Percentiles rank a stretch among this genome's conserved stretches.
These are phyloP conservation scores for Elsinoe perseae DNA, from an alignment of 2,329 filamentous ascomycete genomes.

Conservation along the genomic window DNA sequence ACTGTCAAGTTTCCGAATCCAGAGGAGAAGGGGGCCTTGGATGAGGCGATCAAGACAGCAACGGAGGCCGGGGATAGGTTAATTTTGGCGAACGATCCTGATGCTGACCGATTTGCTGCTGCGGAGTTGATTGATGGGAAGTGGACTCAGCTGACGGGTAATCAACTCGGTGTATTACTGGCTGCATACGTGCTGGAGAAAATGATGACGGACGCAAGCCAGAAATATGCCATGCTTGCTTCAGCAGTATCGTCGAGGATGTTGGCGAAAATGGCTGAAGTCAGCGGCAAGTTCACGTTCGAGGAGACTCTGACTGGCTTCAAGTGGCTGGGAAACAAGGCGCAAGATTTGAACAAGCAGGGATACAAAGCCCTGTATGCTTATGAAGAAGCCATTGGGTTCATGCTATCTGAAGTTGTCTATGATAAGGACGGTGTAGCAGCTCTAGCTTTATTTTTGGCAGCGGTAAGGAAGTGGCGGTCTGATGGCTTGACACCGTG, in stretches of 20 bases:
- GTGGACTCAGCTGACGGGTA: conserved; percentile 58
- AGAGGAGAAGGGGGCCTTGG: conserved; percentile 55
- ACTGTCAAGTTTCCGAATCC: conserved; percentile 60
- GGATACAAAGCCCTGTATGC: conserved; percentile 49
- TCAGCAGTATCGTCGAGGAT: conserved; percentile 58
- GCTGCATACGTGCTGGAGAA: conserved; percentile 50
- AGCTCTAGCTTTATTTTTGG: conserved; percentile 52
- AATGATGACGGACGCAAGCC: conserved; percentile 25
- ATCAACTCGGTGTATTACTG: conserved; percentile 55
- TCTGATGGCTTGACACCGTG: conserved; percentile 49
- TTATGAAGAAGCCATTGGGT: conserved; percentile 59
- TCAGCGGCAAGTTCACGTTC: conserved; percentile 48
- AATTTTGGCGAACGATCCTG: conserved; percentile 57
- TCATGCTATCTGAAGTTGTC: conserved; percentile 56
- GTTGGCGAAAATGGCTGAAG: conserved; percentile 48
- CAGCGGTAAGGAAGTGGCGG: conserved; percentile 46
- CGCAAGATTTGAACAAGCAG: conserved; percentile 42
- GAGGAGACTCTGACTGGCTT: conserved; percentile 58
- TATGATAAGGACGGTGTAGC: conserved; percentile 59
- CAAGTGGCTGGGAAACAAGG: conserved; percentile 60
- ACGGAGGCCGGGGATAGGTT: conserved; percentile 42
- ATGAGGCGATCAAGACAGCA: conserved; percentile 51
- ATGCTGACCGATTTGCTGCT: conserved; percentile 56
- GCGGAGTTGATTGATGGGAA: conserved; percentile 49
- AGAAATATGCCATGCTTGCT: conserved; percentile 48